A percentile compares a stretch with the other conserved stretches of the same genome.
Evolutionary conservation across 1,284 basidiomycete species (phyloP).

Genomic region (Cutaneotrichosporon sp.): DNA sequence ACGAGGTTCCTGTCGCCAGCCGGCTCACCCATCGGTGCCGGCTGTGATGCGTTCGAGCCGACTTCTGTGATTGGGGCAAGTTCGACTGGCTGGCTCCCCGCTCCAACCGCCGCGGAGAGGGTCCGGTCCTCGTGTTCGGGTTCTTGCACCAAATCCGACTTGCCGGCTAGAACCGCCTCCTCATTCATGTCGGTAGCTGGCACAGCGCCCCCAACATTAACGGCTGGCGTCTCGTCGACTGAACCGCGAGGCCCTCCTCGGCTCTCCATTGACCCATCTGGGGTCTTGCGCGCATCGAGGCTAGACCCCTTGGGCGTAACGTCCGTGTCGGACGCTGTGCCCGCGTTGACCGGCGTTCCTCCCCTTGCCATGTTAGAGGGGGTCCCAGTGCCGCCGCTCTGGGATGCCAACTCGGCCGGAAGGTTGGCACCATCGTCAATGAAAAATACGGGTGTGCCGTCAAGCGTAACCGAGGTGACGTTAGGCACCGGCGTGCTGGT

Average conservation of each 20-base stretch:
- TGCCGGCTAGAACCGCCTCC: neutral
- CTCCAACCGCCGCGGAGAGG: neutral
- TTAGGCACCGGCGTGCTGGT: constrained; percentile 1
- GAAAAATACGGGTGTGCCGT: constrained; percentile 18
- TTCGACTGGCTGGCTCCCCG: neutral
- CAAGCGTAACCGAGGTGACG: constrained; percentile 9
- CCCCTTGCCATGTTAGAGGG: too few species aligned
- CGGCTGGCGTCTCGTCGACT: neutral
- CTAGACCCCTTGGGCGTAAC: too few species aligned
- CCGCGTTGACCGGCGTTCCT: too few species aligned
- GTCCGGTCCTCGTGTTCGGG: neutral
- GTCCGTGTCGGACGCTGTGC: too few species aligned
- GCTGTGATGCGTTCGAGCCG: neutral
- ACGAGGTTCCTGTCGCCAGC: too few species aligned
- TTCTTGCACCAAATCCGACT: neutral
- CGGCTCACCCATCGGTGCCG: neutral
- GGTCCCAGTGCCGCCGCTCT: too few species aligned
- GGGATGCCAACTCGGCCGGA: neutral
- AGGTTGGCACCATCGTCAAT: constrained; percentile 11
- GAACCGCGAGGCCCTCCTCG: neutral
- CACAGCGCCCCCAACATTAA: neutral
- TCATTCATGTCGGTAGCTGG: neutral
- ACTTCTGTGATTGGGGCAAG: neutral
- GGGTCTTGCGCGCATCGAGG: too few species aligned
- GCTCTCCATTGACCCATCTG: too few species aligned